Evolutionary conservation across 2,329 filamentous ascomycete genomes (phyloP).

Genomic region (Fusarium cyanostomum): DNA sequence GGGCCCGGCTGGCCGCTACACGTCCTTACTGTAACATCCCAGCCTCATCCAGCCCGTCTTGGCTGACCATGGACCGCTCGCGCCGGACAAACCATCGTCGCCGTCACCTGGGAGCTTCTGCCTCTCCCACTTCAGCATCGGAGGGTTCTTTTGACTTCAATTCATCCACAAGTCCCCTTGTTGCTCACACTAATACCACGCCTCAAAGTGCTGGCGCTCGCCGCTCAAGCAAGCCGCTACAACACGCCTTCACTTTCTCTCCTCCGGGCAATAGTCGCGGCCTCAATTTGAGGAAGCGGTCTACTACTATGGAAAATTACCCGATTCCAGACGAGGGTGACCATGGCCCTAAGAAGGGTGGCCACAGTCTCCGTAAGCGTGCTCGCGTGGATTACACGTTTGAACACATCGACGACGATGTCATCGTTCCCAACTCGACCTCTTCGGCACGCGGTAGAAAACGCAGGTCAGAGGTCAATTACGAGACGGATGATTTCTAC

Average conservation of each 20-base stretch:
- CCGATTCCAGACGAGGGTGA: constrained; percentile 56
- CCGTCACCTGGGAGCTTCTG: constrained; percentile 45
- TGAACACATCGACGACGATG: constrained; percentile 62
- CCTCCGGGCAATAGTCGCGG: constrained; percentile 45
- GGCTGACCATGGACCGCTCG: constrained; percentile 52
- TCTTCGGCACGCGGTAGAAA: constrained; percentile 49
- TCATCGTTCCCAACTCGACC: constrained; percentile 48
- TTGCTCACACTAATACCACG: constrained; percentile 46
- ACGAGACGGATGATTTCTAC: constrained; percentile 48
- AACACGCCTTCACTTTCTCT: constrained; percentile 51
- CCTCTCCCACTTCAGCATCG: constrained; percentile 48
- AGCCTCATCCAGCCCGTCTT: constrained; percentile 39
- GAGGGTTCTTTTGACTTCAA: constrained; percentile 47
- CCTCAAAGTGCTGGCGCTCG: constrained; percentile 46
- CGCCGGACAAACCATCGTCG: constrained; percentile 49
- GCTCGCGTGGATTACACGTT: constrained; percentile 66
- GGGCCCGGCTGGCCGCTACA: constrained; percentile 44
- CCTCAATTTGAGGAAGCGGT: constrained; percentile 53
- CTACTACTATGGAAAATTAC: constrained; percentile 55
- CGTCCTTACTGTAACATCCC: constrained; percentile 44
- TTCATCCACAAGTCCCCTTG: constrained; percentile 46
- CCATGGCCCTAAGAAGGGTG: constrained; percentile 64
- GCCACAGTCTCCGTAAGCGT: constrained; percentile 66
- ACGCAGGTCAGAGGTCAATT: constrained; percentile 49
- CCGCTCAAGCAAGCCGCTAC: constrained; percentile 49